These are phyloP conservation scores for Glonium stellatum DNA, from an alignment of 495 filamentous ascomycete genomes.

Conservation along the genomic window DNA sequence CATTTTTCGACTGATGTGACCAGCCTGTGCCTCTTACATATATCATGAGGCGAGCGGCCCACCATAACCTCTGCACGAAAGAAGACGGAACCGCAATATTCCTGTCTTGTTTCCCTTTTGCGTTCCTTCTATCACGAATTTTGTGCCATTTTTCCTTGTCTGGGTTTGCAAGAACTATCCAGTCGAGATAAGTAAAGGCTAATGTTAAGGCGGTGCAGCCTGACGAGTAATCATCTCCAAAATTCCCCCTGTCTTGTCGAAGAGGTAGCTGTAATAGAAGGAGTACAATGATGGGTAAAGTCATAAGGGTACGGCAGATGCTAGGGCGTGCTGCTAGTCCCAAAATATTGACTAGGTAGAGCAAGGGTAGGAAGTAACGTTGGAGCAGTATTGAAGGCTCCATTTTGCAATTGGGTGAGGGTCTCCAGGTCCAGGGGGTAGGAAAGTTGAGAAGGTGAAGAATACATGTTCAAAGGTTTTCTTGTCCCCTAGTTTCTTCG, in stretches of 20 bases:
- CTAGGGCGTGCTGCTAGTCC: constrained; percentile 4
- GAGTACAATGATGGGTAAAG: constrained; percentile 6
- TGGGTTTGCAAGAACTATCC: constrained; percentile 11
- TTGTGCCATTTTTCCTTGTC: constrained; percentile 17
- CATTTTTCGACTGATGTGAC: constrained; percentile 15
- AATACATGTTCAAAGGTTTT: too few relatives aligned
- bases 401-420: background rate
- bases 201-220: background rate
- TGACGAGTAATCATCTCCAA: constrained; percentile 3
- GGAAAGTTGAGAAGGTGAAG: too few relatives aligned
- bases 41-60: background rate
- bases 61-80: constrained; percentile 10
- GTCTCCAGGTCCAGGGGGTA: too few relatives aligned
- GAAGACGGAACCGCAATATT: too few relatives aligned
- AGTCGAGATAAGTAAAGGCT: constrained; percentile 7
- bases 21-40: constrained; percentile 4
- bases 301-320: constrained; percentile 1
- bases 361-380: constrained; percentile 1
- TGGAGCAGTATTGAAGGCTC: constrained; percentile 1
- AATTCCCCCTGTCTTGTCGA: constrained; percentile 1
- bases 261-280: constrained; percentile 4
- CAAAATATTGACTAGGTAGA: constrained; percentile 5
- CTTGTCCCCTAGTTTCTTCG: too few relatives aligned
- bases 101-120: too few relatives aligned
- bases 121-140: background rate